Base-by-base conservation (phyloP, 2,329 filamentous ascomycete species). In the Hymenoscyphus repandus region DNA sequence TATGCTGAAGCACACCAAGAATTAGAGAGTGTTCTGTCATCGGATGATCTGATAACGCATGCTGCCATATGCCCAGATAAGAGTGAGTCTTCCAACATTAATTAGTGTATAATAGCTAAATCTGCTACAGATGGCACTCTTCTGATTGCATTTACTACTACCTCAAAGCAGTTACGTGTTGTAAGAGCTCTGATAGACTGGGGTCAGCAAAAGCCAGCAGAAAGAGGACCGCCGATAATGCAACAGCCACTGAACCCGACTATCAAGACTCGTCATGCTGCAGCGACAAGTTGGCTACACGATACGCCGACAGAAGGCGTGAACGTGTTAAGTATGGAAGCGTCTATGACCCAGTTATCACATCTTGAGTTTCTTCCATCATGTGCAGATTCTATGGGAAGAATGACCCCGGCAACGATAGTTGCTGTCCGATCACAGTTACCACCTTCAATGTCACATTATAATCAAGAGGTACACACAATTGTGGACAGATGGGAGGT, bases 401-500 rank as follows among this genome's bases (percentile, higher is more conserved):
- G 52, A 18, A 40, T 57, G 15, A 47, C 53, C 12, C 72, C 78
- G 33, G 80, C 83, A 0, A 79, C 85, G 34, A 75, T 96, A 17
- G 66, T 96, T 32, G 84, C 86, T 0, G 78, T 91, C 30, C 89
- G 90, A 53, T 86, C 86, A 9, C 78, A 78, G 62, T 68, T 77
- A 47, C 77, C 75, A 49, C 69, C 69, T 56, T 71, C 74, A 49
- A 74, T 72, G 57, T 75, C 76, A 30, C 75, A 83, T 30, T 83
- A 79, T 47, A 76, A 78, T 38, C 81, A 84, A 57, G 80, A 83
- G 31, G 73, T 80, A 0, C 82, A 86, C 59, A 95, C 85, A 58
- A 79, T 91, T 37, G 75, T 97, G 55, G 84, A 90, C 56, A 80
- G 86, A 55, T 97, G 92, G 92, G 85, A 93, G 59, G 66, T 92